Percentiles rank a stretch among this genome's conserved stretches.
Conservation (phyloP, 345 rosid genomes). For the Chamaenerion angustifolium region DNA sequence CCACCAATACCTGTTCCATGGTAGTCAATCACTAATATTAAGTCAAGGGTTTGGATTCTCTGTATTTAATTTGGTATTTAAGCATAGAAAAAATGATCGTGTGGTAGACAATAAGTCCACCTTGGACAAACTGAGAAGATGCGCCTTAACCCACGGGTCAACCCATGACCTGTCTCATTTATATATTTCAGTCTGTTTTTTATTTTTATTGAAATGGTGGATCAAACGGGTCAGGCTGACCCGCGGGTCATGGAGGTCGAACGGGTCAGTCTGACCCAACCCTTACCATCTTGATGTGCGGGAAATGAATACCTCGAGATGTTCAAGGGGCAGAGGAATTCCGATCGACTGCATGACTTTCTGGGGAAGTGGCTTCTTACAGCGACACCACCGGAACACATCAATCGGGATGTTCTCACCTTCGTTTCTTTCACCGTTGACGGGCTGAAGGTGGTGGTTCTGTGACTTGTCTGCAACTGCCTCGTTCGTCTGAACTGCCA, state of each 20-base stretch:
- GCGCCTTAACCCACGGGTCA: too few species aligned
- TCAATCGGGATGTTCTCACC: constrained; percentile 48
- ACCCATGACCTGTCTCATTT: too few species aligned
- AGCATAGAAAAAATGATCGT: too few species aligned
- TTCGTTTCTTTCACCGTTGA: constrained; percentile 68
- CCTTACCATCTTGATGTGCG: too few species aligned
- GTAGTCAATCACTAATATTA: too few species aligned
- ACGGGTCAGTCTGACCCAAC: too few species aligned
- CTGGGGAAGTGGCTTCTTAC: constrained; percentile 87
- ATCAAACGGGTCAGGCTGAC: too few species aligned
- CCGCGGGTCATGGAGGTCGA: too few species aligned
- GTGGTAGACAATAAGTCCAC: neutral
- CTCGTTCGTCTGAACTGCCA: constrained; percentile 31
- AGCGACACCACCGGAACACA: constrained; percentile 89
- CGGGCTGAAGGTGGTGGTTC: constrained; percentile 30
- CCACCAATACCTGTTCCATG: constrained; percentile 54
- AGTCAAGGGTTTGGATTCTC: too few species aligned
- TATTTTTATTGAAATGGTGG: too few species aligned
- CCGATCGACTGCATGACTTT: constrained; percentile 79
- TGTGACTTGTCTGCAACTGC: constrained; percentile 51
- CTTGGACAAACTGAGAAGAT: constrained; percentile 4
- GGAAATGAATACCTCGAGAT: constrained; percentile 84
- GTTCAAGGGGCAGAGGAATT: constrained; percentile 74
- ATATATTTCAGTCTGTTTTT: too few species aligned
- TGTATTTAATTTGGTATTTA: too few species aligned